These are phyloP conservation scores for Camelina neglecta DNA, from an alignment of 345 rosid species.

Conservation along the genomic window DNA sequence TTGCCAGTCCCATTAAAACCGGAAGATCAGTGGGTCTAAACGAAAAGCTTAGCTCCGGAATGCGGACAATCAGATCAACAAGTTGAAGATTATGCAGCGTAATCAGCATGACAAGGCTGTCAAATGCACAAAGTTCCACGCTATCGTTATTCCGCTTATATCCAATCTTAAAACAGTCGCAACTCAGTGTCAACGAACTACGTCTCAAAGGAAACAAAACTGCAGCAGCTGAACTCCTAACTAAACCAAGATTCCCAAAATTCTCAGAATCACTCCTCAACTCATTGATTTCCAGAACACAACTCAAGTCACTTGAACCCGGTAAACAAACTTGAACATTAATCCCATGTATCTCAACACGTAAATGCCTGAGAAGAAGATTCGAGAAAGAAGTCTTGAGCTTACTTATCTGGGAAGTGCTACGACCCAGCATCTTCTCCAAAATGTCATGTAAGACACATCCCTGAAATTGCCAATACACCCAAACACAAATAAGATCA, in stretches of 20 bases:
- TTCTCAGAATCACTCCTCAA: conserved; percentile 60
- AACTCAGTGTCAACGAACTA: conserved; percentile 54
- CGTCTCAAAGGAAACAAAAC: conserved; percentile 57
- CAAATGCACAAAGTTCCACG: conserved; percentile 45
- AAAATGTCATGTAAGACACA: conserved; percentile 66
- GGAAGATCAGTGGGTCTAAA: conserved; percentile 66
- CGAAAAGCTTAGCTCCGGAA: conserved; percentile 59
- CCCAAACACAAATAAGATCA: background rate
- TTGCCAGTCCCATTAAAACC: conserved; percentile 53
- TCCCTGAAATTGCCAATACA: conserved; percentile 57
- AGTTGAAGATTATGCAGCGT: conserved; percentile 60
- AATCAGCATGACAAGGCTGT: conserved; percentile 46
- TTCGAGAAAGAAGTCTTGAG: conserved; percentile 59
- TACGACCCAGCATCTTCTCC: conserved; percentile 51
- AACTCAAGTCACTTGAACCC: conserved; percentile 50
- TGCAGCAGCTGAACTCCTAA: conserved; percentile 57
- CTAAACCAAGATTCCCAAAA: conserved; percentile 56
- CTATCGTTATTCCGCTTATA: conserved; percentile 57
- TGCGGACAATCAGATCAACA: conserved; percentile 51
- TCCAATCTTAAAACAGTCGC: conserved; percentile 57
- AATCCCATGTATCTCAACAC: conserved; percentile 50
- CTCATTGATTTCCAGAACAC: conserved; percentile 57
- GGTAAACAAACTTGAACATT: conserved; percentile 61
- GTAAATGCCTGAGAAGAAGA: conserved; percentile 67
- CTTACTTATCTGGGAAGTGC: conserved; percentile 48